Evolutionary conservation across 352 stramenopile genomes (phyloP).

Genomic region (Pythium periplocum): DNA sequence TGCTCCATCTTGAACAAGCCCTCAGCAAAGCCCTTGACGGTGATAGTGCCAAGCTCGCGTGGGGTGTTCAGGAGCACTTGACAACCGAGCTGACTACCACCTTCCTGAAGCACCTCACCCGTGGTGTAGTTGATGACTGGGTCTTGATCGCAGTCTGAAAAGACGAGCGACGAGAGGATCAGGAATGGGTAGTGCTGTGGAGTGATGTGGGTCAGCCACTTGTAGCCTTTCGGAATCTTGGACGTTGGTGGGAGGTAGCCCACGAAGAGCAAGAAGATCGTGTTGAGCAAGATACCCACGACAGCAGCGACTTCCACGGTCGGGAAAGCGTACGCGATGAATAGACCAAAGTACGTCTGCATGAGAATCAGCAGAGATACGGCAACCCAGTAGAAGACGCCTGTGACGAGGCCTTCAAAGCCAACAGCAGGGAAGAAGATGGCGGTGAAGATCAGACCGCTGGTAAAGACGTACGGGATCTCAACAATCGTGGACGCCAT

Average conservation of each 20-base stretch:
- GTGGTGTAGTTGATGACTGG: constrained; percentile 11
- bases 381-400: constrained; percentile 59
- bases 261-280: constrained; percentile 40
- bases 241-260: constrained; percentile 25
- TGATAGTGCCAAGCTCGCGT: constrained; percentile 16
- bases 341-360: constrained; percentile 64
- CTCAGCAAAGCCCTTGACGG: constrained; percentile 24
- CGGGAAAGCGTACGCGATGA: constrained; percentile 43
- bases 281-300: constrained; percentile 29
- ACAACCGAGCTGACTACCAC: constrained; percentile 20
- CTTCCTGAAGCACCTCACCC: constrained; percentile 2
- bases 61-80: constrained; percentile 17
- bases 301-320: constrained; percentile 25
- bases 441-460: constrained; percentile 20
- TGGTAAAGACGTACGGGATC: constrained; percentile 28
- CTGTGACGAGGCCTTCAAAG: constrained; percentile 18
- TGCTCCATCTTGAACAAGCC: constrained; percentile 27
- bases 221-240: constrained; percentile 17
- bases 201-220: constrained; percentile 25
- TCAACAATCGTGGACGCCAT: constrained; percentile 55
- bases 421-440: constrained; percentile 60
- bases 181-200: constrained; percentile 20
- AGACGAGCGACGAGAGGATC: constrained; percentile 17
- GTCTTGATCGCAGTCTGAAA: constrained; percentile 15
- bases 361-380: constrained; percentile 47